A percentile compares a stretch with the other conserved stretches of the same genome.
Evolutionary conservation across 1,284 basidiomycete genomes (phyloP).

Genomic region (Leccinum insolens): DNA sequence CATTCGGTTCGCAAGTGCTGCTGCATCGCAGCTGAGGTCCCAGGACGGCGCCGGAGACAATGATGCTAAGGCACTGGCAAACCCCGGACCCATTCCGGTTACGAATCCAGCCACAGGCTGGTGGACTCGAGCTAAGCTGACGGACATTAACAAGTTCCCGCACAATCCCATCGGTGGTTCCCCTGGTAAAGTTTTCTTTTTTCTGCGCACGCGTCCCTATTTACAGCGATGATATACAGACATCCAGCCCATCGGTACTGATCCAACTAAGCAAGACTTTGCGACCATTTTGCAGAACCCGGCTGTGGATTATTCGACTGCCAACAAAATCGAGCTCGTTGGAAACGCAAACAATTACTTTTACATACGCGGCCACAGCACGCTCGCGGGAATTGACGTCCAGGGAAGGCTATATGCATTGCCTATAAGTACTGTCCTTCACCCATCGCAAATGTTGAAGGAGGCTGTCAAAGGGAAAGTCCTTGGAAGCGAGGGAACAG

Average conservation of each 20-base stretch:
- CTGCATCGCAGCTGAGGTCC: slow-evolving; percentile 1
- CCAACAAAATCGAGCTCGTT: slow-evolving; percentile 3
- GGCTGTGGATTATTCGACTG: slow-evolving; percentile 2
- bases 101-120: slow-evolving; percentile 16
- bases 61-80: no score
- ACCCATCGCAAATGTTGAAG: slow-evolving; percentile 4
- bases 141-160: slow-evolving; percentile 11
- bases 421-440: background rate
- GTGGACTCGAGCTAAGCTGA: slow-evolving; percentile 7
- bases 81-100: slow-evolving; percentile 1
- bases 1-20: slow-evolving; percentile 12
- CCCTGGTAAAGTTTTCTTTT: slow-evolving; percentile 8
- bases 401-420: slow-evolving; percentile 9
- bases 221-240: background rate
- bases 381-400: slow-evolving; percentile 12
- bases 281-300: slow-evolving; percentile 10
- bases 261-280: background rate
- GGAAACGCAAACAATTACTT: slow-evolving; percentile 10
- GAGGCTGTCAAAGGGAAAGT: background rate
- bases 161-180: background rate
- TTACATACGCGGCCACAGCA: slow-evolving; percentile 19
- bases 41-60: no score
- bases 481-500: background rate
- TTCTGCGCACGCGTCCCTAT: background rate
- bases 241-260: slow-evolving; percentile 14